Evolutionary conservation across 345 rosid genomes (phyloP).

Genomic region (Moringa oleifera): DNA sequence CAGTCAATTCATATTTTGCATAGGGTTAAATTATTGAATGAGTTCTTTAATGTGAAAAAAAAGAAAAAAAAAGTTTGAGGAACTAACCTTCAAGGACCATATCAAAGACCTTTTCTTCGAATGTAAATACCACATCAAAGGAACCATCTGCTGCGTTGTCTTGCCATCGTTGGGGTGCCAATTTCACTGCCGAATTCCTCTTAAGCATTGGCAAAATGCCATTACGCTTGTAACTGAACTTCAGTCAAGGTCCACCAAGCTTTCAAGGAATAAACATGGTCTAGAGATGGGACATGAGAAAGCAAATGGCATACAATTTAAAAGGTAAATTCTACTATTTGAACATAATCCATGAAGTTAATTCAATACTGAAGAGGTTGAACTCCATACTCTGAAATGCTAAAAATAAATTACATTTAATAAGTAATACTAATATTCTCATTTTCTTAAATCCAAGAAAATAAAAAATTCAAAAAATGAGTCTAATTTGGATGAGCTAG

Average conservation of each 20-base stretch:
- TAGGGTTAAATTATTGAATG: neutral
- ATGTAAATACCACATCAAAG: slow-evolving; percentile 70
- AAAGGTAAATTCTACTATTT: neutral
- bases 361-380: too few species aligned
- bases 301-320: neutral
- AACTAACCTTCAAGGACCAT: slow-evolving; percentile 72
- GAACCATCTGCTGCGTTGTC: slow-evolving; percentile 84
- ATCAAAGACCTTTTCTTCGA: slow-evolving; percentile 95
- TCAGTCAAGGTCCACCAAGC: slow-evolving; percentile 18
- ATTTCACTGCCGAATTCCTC: slow-evolving; percentile 67
- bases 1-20: neutral
- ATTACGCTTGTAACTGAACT: slow-evolving; percentile 80
- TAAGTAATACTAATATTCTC: too few species aligned
- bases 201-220: slow-evolving; percentile 95
- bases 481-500: neutral
- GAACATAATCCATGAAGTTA: too few species aligned
- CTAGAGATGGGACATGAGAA: neutral
- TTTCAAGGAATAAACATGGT: neutral
- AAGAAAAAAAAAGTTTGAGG: neutral
- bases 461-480: too few species aligned
- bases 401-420: too few species aligned
- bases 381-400: too few species aligned
- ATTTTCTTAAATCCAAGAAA: neutral
- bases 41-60: neutral
- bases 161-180: slow-evolving; percentile 97